Conservation (phyloP, 2,329 filamentous ascomycete genomes). For the Alternaria sp. region DNA sequence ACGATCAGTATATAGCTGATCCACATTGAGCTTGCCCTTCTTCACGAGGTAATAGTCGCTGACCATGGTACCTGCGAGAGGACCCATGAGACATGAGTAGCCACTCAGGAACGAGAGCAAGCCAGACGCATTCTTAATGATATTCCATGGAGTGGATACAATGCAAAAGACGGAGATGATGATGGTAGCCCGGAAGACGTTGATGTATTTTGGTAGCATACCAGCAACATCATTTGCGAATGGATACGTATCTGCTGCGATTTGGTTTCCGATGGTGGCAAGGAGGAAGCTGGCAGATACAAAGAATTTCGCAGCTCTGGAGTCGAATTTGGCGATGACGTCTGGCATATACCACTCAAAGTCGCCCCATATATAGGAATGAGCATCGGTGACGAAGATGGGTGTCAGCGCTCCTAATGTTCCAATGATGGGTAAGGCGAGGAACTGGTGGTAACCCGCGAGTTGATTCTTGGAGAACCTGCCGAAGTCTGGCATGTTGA, state of each 20-base stretch:
- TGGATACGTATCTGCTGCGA: constrained; percentile 53
- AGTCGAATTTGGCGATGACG: constrained; percentile 57
- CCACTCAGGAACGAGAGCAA: constrained; percentile 48
- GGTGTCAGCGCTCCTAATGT: constrained; percentile 59
- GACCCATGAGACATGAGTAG: constrained; percentile 51
- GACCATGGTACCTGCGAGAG: constrained; percentile 47
- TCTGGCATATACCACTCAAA: constrained; percentile 61
- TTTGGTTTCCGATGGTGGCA: constrained; percentile 56
- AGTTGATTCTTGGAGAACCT: constrained; percentile 56
- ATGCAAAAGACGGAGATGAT: constrained; percentile 50
- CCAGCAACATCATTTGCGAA: constrained; percentile 48
- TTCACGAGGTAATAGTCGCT: constrained; percentile 50
- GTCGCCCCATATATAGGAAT: constrained; percentile 56
- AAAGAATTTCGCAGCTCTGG: constrained; percentile 56
- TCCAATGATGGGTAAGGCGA: constrained; percentile 59
- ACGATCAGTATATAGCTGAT: constrained; percentile 43
- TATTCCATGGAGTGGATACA: constrained; percentile 48
- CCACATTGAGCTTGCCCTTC: constrained; percentile 45
- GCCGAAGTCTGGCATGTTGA: constrained; percentile 61
- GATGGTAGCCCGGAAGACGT: constrained; percentile 47
- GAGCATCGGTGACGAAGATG: constrained; percentile 60
- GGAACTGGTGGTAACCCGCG: constrained; percentile 55
- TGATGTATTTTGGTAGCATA: constrained; percentile 48
- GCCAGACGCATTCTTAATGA: constrained; percentile 48
- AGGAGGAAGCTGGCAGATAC: constrained; percentile 53